phyloP scores from a whole-genome alignment of 106 monocot genomes.

The Chionographis japonica region DNA sequence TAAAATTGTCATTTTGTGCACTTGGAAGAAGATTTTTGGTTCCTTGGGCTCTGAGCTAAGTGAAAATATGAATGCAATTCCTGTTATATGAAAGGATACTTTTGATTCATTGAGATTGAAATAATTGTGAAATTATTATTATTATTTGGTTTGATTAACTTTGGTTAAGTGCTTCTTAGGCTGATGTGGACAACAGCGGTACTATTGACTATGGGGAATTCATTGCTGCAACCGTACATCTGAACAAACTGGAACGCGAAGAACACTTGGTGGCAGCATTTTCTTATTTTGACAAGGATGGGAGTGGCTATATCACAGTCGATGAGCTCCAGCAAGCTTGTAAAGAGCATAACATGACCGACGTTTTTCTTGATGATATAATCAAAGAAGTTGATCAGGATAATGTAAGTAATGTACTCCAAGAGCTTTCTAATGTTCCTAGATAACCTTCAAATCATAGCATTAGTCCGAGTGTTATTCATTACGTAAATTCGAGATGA shows the following conservation, averaged over 20 bases:
- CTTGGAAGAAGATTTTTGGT: no score
- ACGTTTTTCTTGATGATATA: constrained; percentile 48
- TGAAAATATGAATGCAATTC: no score
- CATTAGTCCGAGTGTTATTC: no score
- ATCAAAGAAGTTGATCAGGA: constrained; percentile 72
- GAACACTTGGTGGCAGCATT: constrained; percentile 77
- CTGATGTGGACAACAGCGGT: constrained; percentile 71
- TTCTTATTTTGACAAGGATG: constrained; percentile 80
- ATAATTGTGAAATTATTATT: background rate
- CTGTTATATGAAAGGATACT: no score
- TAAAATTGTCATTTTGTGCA: no score
- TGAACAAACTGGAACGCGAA: constrained; percentile 75
- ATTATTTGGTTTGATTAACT: background rate
- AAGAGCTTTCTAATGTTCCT: no score
- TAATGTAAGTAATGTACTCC: constrained; percentile 43
- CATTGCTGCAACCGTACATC: constrained; percentile 72
- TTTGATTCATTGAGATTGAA: background rate
- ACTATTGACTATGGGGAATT: constrained; percentile 75
- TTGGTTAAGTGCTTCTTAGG: constrained; percentile 27
- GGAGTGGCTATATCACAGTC: constrained; percentile 59
- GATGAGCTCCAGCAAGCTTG: constrained; percentile 71
- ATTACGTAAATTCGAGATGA: no score
- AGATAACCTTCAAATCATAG: no score
- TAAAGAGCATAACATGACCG: constrained; percentile 49
- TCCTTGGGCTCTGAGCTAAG: no score